Conservation (phyloP, 2,329 filamentous ascomycete genomes). For the Apiospora koreana region DNA sequence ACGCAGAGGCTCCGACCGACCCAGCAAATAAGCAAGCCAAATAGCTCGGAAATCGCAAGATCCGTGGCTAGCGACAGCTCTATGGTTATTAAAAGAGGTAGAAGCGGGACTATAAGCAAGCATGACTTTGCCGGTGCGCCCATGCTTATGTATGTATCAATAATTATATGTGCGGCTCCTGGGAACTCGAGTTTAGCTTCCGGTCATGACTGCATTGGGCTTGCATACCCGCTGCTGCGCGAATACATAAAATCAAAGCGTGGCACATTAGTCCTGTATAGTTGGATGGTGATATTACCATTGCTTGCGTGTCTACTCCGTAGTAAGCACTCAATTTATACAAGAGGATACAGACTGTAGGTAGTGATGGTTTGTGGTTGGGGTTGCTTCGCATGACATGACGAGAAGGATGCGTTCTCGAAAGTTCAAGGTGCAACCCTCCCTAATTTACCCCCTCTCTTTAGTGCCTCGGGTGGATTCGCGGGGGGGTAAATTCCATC, state of each 20-base stretch:
- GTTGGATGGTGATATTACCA: not conserved
- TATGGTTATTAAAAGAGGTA: not conserved
- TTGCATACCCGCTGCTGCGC: not conserved
- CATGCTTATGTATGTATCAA: not conserved
- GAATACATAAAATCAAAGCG: not conserved
- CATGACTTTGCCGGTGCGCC: not conserved
- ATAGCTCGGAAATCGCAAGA: not conserved
- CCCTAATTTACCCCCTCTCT: not conserved
- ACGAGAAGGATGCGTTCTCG: slow-evolving; percentile 1
- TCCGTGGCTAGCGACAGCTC: not conserved
- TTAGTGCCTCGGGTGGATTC: not conserved
- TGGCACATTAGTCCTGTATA: not conserved
- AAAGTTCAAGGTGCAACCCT: not conserved
- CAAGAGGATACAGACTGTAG: not conserved
- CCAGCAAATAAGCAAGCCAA: not conserved
- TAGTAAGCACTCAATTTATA: slow-evolving; percentile 5
- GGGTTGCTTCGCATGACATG: not conserved
- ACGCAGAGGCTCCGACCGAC: not conserved
- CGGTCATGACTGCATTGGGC: not conserved
- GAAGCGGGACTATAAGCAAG: not conserved
- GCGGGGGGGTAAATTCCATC: not conserved
- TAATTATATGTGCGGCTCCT: not conserved
- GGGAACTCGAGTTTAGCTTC: not conserved
- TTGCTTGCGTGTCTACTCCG: not conserved
- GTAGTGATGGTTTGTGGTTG: not conserved